phyloP scores from a whole-genome alignment of 1,284 basidiomycete species.

The Microbotryum silenes-acaulis region DNA sequence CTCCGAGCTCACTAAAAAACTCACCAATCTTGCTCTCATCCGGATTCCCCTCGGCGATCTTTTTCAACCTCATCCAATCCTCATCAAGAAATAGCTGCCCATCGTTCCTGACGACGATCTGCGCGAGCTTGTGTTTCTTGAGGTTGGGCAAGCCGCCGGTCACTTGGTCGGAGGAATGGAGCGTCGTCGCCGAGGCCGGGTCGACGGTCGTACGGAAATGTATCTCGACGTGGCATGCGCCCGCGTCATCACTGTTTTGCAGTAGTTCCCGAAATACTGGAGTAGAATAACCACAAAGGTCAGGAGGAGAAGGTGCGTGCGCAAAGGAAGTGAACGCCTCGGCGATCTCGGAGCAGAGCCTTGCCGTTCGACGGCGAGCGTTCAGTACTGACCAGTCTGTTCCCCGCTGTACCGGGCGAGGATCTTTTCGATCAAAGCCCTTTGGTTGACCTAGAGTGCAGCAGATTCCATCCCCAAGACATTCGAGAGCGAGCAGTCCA shows the following conservation, averaged over 20 bases:
- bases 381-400: slow-evolving; percentile 56
- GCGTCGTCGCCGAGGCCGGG: neutral
- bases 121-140: slow-evolving; percentile 38
- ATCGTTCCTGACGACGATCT: slow-evolving; percentile 70
- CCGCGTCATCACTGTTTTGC: slow-evolving; percentile 82
- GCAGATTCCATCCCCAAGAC: no score
- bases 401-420: slow-evolving; percentile 90
- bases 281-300: neutral
- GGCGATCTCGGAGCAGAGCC: neutral
- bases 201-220: slow-evolving; percentile 30
- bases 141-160: slow-evolving; percentile 13
- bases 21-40: slow-evolving; percentile 79
- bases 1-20: slow-evolving; percentile 56
- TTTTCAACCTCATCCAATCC: slow-evolving; percentile 81
- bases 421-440: slow-evolving; percentile 44
- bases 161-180: slow-evolving; percentile 52
- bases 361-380: no score
- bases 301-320: neutral
- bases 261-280: slow-evolving; percentile 81
- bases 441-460: no score
- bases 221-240: slow-evolving; percentile 32
- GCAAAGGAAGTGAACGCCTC: neutral
- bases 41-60: slow-evolving; percentile 70
- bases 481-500: no score
- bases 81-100: slow-evolving; percentile 70